These are phyloP conservation scores for Aspergillus thermomutatus DNA, from an alignment of 2,329 filamentous ascomycete species.

Conservation along the genomic window DNA sequence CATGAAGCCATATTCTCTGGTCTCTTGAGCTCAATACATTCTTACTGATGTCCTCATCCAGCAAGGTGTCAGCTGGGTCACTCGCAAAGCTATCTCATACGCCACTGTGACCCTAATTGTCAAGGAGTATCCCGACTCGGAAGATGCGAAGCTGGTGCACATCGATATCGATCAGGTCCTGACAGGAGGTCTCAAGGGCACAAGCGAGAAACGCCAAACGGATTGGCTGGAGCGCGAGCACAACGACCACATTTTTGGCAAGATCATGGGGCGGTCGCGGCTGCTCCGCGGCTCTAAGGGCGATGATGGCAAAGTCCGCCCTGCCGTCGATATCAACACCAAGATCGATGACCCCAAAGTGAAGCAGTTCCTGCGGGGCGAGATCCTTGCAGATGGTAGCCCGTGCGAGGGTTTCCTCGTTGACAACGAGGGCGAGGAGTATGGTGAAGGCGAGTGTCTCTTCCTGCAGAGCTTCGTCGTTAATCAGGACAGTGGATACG, in stretches of 20 bases:
- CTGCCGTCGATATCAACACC: conserved; percentile 33
- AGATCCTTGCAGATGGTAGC: conserved; percentile 51
- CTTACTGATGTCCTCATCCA: conserved; percentile 17
- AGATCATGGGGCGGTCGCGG: conserved; percentile 58
- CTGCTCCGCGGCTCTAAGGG: conserved; percentile 43
- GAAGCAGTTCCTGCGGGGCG: conserved; percentile 37
- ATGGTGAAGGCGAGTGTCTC: conserved; percentile 40
- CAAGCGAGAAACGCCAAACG: conserved; percentile 54
- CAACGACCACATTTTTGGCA: conserved; percentile 76
- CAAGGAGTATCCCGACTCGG: conserved; percentile 50
- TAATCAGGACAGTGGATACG: conserved; percentile 39
- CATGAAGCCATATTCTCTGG: neutral
- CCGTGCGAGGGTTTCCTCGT: conserved; percentile 59
- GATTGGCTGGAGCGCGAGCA: conserved; percentile 63
- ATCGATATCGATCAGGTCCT: conserved; percentile 70
- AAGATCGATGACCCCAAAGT: conserved; percentile 40
- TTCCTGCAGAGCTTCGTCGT: conserved; percentile 51
- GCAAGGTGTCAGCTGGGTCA: conserved; percentile 69
- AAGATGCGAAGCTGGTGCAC: conserved; percentile 49
- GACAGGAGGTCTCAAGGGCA: conserved; percentile 69
- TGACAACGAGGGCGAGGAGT: conserved; percentile 44
- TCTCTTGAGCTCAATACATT: conserved; percentile 1
- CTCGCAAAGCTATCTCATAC: conserved; percentile 66
- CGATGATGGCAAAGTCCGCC: conserved; percentile 37
- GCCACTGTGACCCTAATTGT: conserved; percentile 67